Base-by-base conservation (phyloP, 2,329 filamentous ascomycete genomes). In the Corinectria fuckeliana region DNA sequence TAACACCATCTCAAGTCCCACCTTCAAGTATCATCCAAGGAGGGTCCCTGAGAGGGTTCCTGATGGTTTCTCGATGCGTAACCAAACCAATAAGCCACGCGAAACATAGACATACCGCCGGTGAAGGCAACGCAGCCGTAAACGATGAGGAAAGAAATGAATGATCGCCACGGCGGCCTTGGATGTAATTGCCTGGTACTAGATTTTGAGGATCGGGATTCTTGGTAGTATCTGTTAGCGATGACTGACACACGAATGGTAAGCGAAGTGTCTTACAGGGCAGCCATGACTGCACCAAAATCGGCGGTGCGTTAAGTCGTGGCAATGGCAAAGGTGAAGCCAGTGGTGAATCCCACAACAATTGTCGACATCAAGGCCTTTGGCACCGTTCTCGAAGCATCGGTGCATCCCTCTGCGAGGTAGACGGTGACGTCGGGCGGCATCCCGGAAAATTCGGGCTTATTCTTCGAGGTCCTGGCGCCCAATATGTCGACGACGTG, bases 391-490 rank as follows among this genome's bases (percentile, higher is more conserved):
- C 56, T 67, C 8, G 67, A 68, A 3, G 76, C 66, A 44, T 71
- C 59, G 0, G 65, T 71, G 23, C 73, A 72, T 44, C 78, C 76
- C 59, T 78, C 76, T 1, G 75, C 74, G 36, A 78, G 64, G 62
- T 78, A 76, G 13, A 77, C 68, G 11, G 74, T 58, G 16, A 61
- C 50, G 18, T 58, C 54, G 36, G 50, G 58, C 16, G 55, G 55
- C 28, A 58, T 55, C 51, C 54, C 58, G 54, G 58, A 58, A 44
- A 61, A 61, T 32, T 58, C 55, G 25, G 50, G 16, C 45, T 48
- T 61, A 30, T 58, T 61, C 45, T n/a, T n/a, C n/a, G 54, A 58
- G 50, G 54, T 58, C 21, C 30, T 61, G 50, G 42, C 25, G 23
- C 58, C 58, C 21, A 38, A 50, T 3, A 58, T 61, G 54, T 18